These are phyloP conservation scores for Chytridium lagenaria DNA, from an alignment of 371 early-diverging fungal species.

Conservation along the genomic window DNA sequence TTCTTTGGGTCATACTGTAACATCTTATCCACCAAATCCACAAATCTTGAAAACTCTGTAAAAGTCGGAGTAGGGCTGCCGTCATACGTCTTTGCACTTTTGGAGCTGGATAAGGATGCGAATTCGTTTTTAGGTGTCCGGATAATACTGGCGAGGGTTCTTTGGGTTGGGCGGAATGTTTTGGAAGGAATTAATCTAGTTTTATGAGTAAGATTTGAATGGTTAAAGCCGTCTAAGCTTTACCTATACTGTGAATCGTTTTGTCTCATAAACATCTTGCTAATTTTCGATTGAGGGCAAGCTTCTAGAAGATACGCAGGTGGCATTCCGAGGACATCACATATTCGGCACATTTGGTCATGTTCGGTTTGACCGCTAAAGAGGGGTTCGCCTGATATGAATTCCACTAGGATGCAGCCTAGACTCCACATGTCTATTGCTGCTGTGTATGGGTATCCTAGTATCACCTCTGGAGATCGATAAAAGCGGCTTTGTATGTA, in stretches of 20 bases:
- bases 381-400: constrained; percentile 81
- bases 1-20: constrained; percentile 90
- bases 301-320: constrained; percentile 24
- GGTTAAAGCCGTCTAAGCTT: too few relatives aligned
- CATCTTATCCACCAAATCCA: constrained; percentile 87
- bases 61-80: constrained; percentile 1
- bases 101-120: neutral
- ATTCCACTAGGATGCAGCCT: constrained; percentile 98
- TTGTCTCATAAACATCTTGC: constrained; percentile 6
- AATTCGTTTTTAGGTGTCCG: constrained; percentile 51
- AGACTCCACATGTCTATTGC: constrained; percentile 98
- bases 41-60: constrained; percentile 24
- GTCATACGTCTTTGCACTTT: neutral
- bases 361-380: constrained; percentile 78
- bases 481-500: constrained; percentile 88
- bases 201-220: neutral
- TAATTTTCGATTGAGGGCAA: neutral
- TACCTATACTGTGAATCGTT: neutral
- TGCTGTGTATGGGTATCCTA: constrained; percentile 91
- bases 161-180: neutral
- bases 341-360: constrained; percentile 50
- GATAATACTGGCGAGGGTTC: constrained; percentile 1
- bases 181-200: constrained; percentile 6
- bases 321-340: constrained; percentile 38
- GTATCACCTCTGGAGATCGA: constrained; percentile 90